Percentiles rank a stretch among this genome's conserved stretches.
phyloP scores from a whole-genome alignment of 2,329 filamentous ascomycete genomes.

The Neurospora sp. region DNA sequence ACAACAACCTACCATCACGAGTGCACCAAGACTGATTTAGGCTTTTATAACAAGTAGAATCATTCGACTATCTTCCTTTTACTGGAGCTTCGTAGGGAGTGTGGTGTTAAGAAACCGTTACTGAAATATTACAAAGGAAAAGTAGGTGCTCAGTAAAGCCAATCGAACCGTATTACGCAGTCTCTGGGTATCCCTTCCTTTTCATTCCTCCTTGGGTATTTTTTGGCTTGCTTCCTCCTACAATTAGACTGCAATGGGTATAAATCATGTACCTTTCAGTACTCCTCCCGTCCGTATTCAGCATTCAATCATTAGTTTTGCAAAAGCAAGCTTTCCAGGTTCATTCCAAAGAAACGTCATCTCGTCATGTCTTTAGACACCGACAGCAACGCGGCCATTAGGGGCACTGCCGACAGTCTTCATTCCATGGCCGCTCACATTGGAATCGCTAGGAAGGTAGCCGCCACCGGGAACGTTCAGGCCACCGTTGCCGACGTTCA shows the following conservation, averaged over 20 bases:
- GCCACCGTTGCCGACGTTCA: not conserved
- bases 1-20: not conserved
- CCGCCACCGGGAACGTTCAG: not conserved
- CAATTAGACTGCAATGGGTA: not conserved
- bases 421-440: not conserved
- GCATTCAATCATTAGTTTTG: not conserved
- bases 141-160: not conserved
- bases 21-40: not conserved
- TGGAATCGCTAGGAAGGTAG: not conserved
- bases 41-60: not conserved
- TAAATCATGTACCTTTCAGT: not conserved
- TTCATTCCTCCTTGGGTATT: not conserved
- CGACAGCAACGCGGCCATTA: not conserved
- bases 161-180: not conserved
- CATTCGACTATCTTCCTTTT: not conserved
- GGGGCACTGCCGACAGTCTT: not conserved
- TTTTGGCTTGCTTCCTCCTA: not conserved
- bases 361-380: not conserved
- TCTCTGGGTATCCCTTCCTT: not conserved
- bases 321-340: not conserved
- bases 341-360: not conserved
- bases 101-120: not conserved
- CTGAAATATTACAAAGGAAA: not conserved
- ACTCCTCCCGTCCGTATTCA: not conserved
- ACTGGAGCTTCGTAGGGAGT: not conserved